Evolutionary conservation across 148 eudicot genomes (phyloP), one percentile per base, ranked within the genome.

Genomic region (Oxyria digyna): DNA sequence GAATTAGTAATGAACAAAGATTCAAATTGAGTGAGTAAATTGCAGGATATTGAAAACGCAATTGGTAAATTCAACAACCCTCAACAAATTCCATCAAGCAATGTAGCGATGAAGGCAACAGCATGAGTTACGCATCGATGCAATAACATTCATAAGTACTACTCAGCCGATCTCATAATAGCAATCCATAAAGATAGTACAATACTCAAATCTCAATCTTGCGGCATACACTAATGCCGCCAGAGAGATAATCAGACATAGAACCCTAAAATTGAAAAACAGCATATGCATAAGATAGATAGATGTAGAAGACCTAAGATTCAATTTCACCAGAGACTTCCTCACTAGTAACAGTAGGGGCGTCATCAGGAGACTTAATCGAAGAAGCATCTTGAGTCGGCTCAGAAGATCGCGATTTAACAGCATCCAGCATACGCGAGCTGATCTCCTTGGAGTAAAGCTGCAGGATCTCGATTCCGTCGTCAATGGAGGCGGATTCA

Each of bases 381-480:
- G 67, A 13, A 14, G 73, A 33, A 7, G 6, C 42, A 20, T 70
- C 76, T 17, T 69, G 20, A n/a, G n/a, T 77, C 13, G 76, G 23
- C 5, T 65, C 70, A 0, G 77, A 71, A 68, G 85, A 81, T 81
- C 83, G 81, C 21, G 87, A 75, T 77, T 91, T 91, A 4, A 85
- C 91, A 8, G 84, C 70, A 1, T 84, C 85, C 21, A 91, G 81
- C 93, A 91, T 86, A 21, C 93, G 79, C 74, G 72, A 78, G 43
- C 96, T 89, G 72, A 91, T 89, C 81, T 91, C 97, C 81, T 89
- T 91, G 1, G 96, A 87, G 71, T 91, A 91, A 13, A 76, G 71
- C 86, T 87, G 88, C 48, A 91, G 73, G 67, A 87, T 77, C 87
- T 87, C 96, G 71, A 92, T 89, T 4, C 91, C 96, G 24, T 84